A percentile compares a stretch with the other conserved stretches of the same genome.
phyloP scores from a whole-genome alignment of 2,329 filamentous ascomycete genomes.

The Geosmithia flava region DNA sequence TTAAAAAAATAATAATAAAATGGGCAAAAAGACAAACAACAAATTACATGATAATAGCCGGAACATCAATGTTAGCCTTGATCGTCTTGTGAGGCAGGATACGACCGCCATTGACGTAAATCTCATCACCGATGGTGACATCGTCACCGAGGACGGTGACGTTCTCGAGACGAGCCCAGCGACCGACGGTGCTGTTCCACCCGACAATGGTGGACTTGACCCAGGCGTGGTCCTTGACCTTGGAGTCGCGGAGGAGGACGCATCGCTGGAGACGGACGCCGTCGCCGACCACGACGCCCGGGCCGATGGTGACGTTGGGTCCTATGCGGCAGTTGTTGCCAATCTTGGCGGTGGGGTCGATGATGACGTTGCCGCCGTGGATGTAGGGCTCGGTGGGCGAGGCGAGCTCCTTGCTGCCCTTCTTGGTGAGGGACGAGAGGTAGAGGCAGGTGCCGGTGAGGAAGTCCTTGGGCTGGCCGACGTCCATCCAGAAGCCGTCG shows the following conservation, averaged over 20 bases:
- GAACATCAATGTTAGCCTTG: conserved; percentile 88
- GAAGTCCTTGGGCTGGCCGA: conserved; percentile 98
- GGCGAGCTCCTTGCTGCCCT: conserved; percentile 72
- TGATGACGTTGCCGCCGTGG: conserved; percentile 88
- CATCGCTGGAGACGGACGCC: conserved; percentile 90
- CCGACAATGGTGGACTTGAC: conserved; percentile 97
- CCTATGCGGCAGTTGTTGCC: conserved; percentile 98
- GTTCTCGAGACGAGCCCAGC: conserved; percentile 94
- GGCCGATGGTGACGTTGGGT: conserved; percentile 92
- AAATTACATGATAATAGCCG: conserved; percentile 54
- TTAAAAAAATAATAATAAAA: too few species aligned
- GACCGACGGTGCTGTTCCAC: conserved; percentile 93
- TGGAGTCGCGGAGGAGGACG: conserved; percentile 77
- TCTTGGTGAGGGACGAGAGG: conserved; percentile 85
- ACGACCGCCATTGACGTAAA: conserved; percentile 95
- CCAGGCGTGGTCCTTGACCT: conserved; percentile 98
- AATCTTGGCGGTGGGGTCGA: conserved; percentile 89
- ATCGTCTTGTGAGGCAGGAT: conserved; percentile 97
- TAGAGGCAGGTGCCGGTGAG: conserved; percentile 92
- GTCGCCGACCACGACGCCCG: conserved; percentile 83
- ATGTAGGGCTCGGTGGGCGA: conserved; percentile 66
- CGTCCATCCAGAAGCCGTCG: conserved; percentile 98
- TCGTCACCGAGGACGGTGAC: conserved; percentile 97
- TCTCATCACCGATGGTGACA: conserved; percentile 93
- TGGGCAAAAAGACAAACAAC: background rate